Percentiles rank a stretch among this genome's conserved stretches.
These are phyloP conservation scores for Ophiosphaerella herpotricha DNA, from an alignment of 2,329 filamentous ascomycete species.

Conservation along the genomic window DNA sequence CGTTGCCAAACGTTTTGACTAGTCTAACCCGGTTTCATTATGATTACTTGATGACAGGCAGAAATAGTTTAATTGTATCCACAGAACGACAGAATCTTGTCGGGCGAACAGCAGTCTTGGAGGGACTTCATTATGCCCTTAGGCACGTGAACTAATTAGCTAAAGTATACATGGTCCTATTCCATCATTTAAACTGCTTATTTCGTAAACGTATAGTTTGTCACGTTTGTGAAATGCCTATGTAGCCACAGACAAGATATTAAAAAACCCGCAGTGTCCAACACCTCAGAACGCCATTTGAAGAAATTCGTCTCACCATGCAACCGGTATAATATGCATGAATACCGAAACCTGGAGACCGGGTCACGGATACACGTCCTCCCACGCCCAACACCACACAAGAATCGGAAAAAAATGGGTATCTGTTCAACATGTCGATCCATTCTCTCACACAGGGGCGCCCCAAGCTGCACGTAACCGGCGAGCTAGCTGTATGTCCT, in stretches of 20 bases:
- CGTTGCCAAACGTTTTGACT: background rate
- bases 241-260: background rate
- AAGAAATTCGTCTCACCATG: background rate
- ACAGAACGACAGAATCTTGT: background rate
- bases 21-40: background rate
- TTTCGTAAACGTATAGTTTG: background rate
- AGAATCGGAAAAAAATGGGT: slow-evolving; percentile 10
- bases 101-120: background rate
- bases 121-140: background rate
- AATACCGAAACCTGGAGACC: background rate
- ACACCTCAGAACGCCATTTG: slow-evolving; percentile 1
- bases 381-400: background rate
- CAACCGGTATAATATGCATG: background rate
- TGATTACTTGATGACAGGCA: no score
- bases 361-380: background rate
- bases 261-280: background rate
- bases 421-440: slow-evolving; percentile 6
- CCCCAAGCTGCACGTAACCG: slow-evolving; percentile 80
- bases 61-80: no score
- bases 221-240: background rate
- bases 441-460: slow-evolving; percentile 31
- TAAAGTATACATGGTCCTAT: background rate
- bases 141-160: background rate
- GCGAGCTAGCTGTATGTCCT: slow-evolving; percentile 96
- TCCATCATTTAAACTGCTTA: background rate